Evolutionary conservation across 2,329 filamentous ascomycete genomes (phyloP).

Genomic region (Fulvia fulva): DNA sequence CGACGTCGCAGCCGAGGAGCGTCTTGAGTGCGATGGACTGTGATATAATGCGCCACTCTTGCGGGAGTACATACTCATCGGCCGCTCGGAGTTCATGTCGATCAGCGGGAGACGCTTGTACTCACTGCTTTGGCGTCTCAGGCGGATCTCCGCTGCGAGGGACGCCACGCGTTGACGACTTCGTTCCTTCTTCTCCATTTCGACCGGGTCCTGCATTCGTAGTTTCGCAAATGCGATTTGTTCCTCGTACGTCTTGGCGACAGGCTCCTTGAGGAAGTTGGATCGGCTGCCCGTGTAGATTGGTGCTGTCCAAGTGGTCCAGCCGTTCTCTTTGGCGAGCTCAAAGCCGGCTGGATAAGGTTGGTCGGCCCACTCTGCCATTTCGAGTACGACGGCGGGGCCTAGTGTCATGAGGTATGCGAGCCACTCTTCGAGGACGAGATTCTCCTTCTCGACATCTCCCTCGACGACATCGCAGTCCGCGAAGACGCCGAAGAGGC

Average conservation of each 20-base stretch:
- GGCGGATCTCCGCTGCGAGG: conserved; percentile 42
- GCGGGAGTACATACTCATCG: conserved; percentile 32
- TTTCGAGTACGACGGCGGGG: conserved; percentile 51
- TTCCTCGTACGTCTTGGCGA: conserved; percentile 57
- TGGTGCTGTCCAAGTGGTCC: conserved; percentile 54
- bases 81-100: conserved; percentile 35
- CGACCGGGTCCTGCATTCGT: conserved; percentile 34
- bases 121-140: conserved; percentile 34
- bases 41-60: conserved; percentile 12
- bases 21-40: not conserved
- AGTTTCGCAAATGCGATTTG: conserved; percentile 35
- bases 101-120: conserved; percentile 37
- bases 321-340: conserved; percentile 51
- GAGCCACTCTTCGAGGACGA: conserved; percentile 59
- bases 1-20: not conserved
- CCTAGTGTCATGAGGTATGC: conserved; percentile 58
- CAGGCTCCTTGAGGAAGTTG: conserved; percentile 58
- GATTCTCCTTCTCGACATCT: conserved; percentile 50
- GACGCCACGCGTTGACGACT: conserved; percentile 41
- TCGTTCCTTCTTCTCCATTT: conserved; percentile 35
- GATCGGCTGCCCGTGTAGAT: conserved; percentile 43
- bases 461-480: conserved; percentile 43
- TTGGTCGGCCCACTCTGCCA: conserved; percentile 41
- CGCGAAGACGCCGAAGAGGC: conserved; percentile 55
- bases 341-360: conserved; percentile 46